A percentile compares a stretch with the other conserved stretches of the same genome.
These are phyloP conservation scores for Pleurostoma richardsiae DNA, from an alignment of 2,329 filamentous ascomycete genomes.

Conservation along the genomic window DNA sequence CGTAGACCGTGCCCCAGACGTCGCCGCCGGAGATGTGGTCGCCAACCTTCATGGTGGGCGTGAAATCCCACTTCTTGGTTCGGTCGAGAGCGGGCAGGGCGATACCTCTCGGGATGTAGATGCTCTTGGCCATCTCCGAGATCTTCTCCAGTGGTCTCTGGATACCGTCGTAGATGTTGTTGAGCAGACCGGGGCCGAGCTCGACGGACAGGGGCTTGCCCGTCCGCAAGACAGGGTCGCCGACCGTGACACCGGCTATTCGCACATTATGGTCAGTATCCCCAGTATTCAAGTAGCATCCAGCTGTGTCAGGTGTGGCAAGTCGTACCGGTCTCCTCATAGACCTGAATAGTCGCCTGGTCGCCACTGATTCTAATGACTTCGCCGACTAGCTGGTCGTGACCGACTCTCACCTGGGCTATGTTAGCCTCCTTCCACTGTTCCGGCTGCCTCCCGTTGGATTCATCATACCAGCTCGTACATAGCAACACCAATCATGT, in stretches of 20 bases:
- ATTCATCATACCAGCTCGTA: conserved; percentile 80
- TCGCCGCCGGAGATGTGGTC: conserved; percentile 97
- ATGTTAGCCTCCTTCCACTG: conserved; percentile 3
- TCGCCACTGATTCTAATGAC: conserved; percentile 97
- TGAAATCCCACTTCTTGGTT: conserved; percentile 94
- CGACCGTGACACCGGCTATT: conserved; percentile 86
- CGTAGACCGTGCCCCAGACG: conserved; percentile 89
- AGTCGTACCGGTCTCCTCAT: conserved; percentile 88
- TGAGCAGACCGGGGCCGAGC: conserved; percentile 92
- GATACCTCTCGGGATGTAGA: conserved; percentile 97
- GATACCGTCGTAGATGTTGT: conserved; percentile 99
- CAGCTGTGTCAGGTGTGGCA: not conserved
- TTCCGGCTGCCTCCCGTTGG: not conserved
- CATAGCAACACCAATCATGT: conserved; percentile 99
- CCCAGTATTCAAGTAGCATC: no score
- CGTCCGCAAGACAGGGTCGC: conserved; percentile 85
- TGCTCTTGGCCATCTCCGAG: conserved; percentile 70
- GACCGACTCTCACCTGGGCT: conserved; percentile 77
- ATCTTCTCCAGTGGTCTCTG: conserved; percentile 91
- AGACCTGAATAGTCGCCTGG: conserved; percentile 96
- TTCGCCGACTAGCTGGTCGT: conserved; percentile 89
- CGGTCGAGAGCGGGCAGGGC: conserved; percentile 82
- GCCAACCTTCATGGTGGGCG: conserved; percentile 83
- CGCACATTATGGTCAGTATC: not conserved
- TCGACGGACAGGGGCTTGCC: conserved; percentile 97